These are phyloP conservation scores for Rhizophagus prolifer DNA, from an alignment of 192 early-diverging fungal species.

Conservation along the genomic window DNA sequence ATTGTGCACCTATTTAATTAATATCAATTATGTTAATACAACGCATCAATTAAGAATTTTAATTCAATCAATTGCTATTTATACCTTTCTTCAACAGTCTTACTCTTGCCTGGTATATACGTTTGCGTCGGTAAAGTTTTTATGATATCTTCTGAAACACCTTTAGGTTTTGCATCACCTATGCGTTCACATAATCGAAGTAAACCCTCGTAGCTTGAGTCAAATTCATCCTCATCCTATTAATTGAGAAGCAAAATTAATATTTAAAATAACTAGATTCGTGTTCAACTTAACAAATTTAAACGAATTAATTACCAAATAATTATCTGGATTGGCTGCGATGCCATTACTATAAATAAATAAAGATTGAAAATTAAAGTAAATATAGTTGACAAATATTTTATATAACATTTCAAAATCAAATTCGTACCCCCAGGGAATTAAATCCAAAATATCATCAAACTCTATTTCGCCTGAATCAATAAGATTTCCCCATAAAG, in stretches of 20 bases:
- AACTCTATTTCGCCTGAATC: constrained; percentile 21
- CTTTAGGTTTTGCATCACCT: constrained; percentile 40
- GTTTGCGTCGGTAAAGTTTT: constrained; percentile 17
- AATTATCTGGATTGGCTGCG: constrained; percentile 30
- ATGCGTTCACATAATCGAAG: constrained; percentile 35
- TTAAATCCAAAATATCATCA: constrained; percentile 24
- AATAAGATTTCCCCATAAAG: constrained; percentile 24
- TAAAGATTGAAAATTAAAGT: background rate
- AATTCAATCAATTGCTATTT: background rate
- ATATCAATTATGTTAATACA: background rate
- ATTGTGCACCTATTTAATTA: constrained; percentile 41
- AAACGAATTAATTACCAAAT: constrained; percentile 18
- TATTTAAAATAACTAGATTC: background rate
- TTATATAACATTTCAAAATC: background rate
- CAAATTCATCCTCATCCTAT: constrained; percentile 41
- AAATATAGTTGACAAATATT: background rate
- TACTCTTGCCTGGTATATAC: background rate
- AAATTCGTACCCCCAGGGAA: constrained; percentile 9
- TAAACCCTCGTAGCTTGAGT: constrained; percentile 37
- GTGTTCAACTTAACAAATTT: background rate
- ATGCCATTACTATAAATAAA: constrained; percentile 20
- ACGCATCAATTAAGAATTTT: background rate
- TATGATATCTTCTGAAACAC: constrained; percentile 25
- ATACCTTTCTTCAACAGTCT: constrained; percentile 22
- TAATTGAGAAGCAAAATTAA: background rate